Conservation (phyloP, 768 basidiomycete species). For the Mycena haematopus region DNA sequence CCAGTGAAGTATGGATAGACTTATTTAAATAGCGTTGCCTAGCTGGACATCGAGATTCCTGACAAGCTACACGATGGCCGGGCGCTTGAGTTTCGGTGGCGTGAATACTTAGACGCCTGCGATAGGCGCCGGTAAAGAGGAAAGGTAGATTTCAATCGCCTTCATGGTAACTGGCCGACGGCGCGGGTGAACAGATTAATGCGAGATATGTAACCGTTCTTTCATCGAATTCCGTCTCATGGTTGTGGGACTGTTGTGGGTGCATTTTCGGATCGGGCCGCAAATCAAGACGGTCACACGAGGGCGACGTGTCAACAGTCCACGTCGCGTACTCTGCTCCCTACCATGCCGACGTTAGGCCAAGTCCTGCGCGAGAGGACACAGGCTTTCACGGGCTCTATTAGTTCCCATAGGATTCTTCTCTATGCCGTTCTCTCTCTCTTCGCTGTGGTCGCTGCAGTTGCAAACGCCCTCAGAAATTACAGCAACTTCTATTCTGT, state of each 20-base stretch:
- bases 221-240: too few relatives aligned
- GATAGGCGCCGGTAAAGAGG: neutral
- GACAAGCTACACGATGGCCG: slow-evolving; percentile 19
- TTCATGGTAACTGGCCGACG: too few relatives aligned
- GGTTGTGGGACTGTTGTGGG: neutral
- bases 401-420: slow-evolving; percentile 69
- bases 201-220: too few relatives aligned
- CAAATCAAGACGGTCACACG: neutral
- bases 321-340: neutral
- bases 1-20: neutral
- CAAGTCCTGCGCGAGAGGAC: slow-evolving; percentile 57
- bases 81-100: neutral
- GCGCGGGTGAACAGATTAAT: too few relatives aligned
- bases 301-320: neutral
- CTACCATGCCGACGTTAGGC: slow-evolving; percentile 48
- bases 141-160: neutral
- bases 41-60: slow-evolving; percentile 14
- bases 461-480: slow-evolving; percentile 80
- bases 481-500: slow-evolving; percentile 95
- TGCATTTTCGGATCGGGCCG: neutral
- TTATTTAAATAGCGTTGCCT: slow-evolving; percentile 22
- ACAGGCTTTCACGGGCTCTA: slow-evolving; percentile 53
- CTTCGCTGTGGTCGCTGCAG: slow-evolving; percentile 71
- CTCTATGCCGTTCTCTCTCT: slow-evolving; percentile 75
- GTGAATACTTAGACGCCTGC: neutral